Conservation (phyloP, 441 rosid genomes). For the Populus hybrid region DNA sequence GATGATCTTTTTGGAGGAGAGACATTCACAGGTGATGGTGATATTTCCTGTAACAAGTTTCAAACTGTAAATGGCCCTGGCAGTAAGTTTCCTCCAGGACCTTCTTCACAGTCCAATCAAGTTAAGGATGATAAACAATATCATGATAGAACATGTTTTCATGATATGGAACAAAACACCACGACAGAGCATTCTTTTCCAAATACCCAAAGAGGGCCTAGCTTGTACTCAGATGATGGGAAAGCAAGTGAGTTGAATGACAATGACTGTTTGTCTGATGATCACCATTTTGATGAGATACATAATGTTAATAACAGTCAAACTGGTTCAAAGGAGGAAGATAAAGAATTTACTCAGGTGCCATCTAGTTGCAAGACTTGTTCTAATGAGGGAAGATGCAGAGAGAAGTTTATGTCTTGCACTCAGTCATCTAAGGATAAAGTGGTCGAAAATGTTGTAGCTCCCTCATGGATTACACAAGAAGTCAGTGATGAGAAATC, state of each 20-base stretch:
- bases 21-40: background rate
- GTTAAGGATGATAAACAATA: conserved; percentile 3
- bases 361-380: conserved; percentile 15
- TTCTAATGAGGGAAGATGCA: conserved; percentile 17
- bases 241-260: conserved; percentile 1
- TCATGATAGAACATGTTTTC: conserved; percentile 6
- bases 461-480: conserved; percentile 3
- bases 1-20: conserved; percentile 2
- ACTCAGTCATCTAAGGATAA: conserved; percentile 8
- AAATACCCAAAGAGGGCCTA: conserved; percentile 5
- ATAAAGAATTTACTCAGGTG: conserved; percentile 13
- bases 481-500: conserved; percentile 10
- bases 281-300: conserved; percentile 15
- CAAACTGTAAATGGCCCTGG: background rate
- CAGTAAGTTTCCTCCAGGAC: background rate
- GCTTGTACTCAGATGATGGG: background rate
- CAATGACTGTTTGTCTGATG: conserved; percentile 14
- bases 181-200: conserved; percentile 9
- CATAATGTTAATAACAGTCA: conserved; percentile 22
- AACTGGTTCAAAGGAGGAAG: conserved; percentile 10
- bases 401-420: conserved; percentile 4
- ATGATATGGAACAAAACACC: conserved; percentile 4
- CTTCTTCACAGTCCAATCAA: background rate
- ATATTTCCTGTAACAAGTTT: background rate
- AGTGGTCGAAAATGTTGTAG: conserved; percentile 6